Evolutionary conservation across 345 rosid species (phyloP).

Genomic region (Lenwebbia sp.): DNA sequence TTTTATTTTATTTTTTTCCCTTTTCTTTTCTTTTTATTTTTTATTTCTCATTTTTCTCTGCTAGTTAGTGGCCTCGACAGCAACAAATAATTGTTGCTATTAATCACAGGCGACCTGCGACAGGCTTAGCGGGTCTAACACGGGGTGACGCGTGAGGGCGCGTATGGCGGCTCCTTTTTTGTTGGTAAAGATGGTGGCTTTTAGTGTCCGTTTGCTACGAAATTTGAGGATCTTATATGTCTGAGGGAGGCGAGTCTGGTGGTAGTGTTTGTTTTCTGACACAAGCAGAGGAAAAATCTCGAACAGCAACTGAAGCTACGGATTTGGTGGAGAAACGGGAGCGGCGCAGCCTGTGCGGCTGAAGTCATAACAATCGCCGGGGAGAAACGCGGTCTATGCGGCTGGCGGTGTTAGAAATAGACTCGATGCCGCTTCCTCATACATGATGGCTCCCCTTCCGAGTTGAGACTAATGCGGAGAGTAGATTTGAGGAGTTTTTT

Average conservation of each 20-base stretch:
- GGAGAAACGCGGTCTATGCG: fast-evolving
- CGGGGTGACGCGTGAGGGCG: not conserved
- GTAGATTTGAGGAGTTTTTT: not conserved
- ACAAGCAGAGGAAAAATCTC: not conserved
- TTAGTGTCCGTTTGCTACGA: not conserved
- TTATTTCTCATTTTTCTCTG: too few species aligned
- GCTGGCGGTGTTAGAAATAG: not conserved
- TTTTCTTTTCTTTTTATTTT: too few species aligned
- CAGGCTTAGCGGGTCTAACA: not conserved
- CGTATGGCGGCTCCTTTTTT: too few species aligned
- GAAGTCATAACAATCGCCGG: fast-evolving
- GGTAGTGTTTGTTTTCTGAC: not conserved
- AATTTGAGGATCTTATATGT: not conserved
- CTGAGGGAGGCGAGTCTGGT: not conserved
- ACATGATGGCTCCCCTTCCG: not conserved
- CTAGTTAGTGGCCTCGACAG: too few species aligned
- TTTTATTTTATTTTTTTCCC: too few species aligned
- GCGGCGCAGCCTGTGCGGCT: fast-evolving
- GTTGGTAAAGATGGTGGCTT: not conserved
- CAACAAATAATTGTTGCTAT: too few species aligned
- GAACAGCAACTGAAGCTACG: not conserved
- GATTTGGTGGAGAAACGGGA: not conserved
- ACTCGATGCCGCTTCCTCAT: not conserved
- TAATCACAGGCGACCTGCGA: not conserved
- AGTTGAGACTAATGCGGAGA: not conserved